Evolutionary conservation across 306 rosid genomes (phyloP), one percentile per base, ranked within the genome.

Genomic region (Begonia loranthoides): DNA sequence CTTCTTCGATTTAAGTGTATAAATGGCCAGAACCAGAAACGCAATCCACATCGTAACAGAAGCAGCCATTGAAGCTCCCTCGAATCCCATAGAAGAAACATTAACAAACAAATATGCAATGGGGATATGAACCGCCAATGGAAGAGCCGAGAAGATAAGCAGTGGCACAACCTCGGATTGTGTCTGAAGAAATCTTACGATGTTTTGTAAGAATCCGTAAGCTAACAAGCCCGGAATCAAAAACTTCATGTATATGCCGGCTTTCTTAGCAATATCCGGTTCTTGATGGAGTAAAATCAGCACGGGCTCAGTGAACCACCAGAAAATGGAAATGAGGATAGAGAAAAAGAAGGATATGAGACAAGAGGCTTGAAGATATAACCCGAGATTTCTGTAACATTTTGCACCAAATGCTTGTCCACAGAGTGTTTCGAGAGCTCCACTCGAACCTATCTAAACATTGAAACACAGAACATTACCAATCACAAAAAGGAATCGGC

Each of bases 401-500:
- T 71, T 54, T 50, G 95, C 82, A 0, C 93, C 97, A 73, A 68
- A 84, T 47, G 76, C 89, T 71, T 88, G 95, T 34, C 95, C 97
- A n/a, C 96, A 88, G 0, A 84, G 80, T 22, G 95, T 88, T 73
- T 88, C 95, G 9, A 88, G 69, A 47, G 93, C 80, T 52, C 97
- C 97, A 62, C 95, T 88, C 50, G 79, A 71, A 10, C 93, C 97
- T 55, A 78, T 62, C 95, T 88, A 45, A 6, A 53, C 61, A 22
- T 17, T n/a, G 13, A 58, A 5, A 2, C 9, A 0, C 0, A 28
- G 22, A 28, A 28, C 36, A 28, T n/a, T n/a, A n/a, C n/a, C n/a
- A n/a, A n/a, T n/a, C n/a, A n/a, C n/a, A n/a, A n/a, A n/a, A n/a
- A n/a, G n/a, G n/a, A n/a, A n/a, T n/a, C n/a, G n/a, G n/a, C n/a